These are phyloP conservation scores for Polychytrium aggregatum DNA, from an alignment of 192 early-diverging fungal genomes.

Conservation along the genomic window DNA sequence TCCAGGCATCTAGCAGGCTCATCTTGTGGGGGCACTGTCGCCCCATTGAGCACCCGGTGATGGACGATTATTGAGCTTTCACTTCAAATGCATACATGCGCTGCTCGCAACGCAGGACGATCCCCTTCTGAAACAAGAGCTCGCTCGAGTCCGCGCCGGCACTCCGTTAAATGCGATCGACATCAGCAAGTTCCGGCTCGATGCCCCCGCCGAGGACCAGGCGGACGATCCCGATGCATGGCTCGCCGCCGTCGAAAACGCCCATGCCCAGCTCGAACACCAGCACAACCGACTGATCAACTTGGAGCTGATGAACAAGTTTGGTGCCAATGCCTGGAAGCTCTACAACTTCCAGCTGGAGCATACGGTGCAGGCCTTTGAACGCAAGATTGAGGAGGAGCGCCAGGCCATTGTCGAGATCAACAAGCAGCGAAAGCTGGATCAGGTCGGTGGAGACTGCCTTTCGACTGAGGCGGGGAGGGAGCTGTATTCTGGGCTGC, in stretches of 20 bases:
- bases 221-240: constrained; percentile 10
- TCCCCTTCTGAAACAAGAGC: no score
- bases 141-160: no score
- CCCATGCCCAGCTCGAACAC: constrained; percentile 33
- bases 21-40: no score
- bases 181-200: constrained; percentile 19
- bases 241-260: constrained; percentile 25
- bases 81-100: no score
- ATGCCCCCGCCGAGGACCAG: constrained; percentile 9
- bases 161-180: constrained; percentile 13
- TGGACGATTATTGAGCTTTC: no score
- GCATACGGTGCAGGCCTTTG: constrained; percentile 4
- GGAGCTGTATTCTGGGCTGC: no score
- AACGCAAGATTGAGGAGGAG: constrained; percentile 12
- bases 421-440: constrained; percentile 33
- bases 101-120: no score
- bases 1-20: no score
- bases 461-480: no score
- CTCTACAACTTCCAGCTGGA: constrained; percentile 32
- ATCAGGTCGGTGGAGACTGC: constrained; percentile 22
- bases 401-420: constrained; percentile 16
- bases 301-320: constrained; percentile 32
- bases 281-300: constrained; percentile 30
- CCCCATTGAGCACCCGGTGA: no score
- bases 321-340: constrained; percentile 33